Percentiles rank a stretch among this genome's conserved stretches.
Evolutionary conservation across 352 stramenopile genomes (phyloP).

Genomic region (Globisporangium heterothallicum): DNA sequence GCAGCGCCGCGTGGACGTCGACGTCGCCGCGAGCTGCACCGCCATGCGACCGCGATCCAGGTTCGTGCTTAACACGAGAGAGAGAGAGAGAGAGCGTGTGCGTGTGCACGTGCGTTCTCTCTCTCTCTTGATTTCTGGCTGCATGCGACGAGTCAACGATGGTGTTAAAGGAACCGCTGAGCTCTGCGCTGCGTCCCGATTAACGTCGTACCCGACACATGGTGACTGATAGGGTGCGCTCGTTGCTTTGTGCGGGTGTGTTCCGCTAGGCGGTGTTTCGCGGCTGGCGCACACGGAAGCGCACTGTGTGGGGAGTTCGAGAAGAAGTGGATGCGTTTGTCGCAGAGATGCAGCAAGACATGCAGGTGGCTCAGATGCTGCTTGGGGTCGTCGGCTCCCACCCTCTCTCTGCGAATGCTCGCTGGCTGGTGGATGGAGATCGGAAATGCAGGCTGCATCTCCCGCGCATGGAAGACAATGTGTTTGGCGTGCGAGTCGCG

Average conservation of each 20-base stretch:
- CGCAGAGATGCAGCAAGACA: constrained; percentile 26
- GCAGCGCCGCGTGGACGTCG: neutral
- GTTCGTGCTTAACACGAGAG: constrained; percentile 5
- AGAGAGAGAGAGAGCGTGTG: too few relatives aligned
- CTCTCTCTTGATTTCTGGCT: neutral
- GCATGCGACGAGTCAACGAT: neutral
- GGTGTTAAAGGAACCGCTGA: neutral
- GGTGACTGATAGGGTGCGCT: neutral
- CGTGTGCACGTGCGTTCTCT: neutral
- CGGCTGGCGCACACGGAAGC: constrained; percentile 40
- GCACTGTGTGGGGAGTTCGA: constrained; percentile 44
- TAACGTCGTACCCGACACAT: constrained; percentile 1
- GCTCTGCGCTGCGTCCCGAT: neutral
- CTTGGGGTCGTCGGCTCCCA: constrained; percentile 9
- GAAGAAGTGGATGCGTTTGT: constrained; percentile 37
- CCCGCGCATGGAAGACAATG: constrained; percentile 30
- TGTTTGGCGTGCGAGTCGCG: constrained; percentile 28
- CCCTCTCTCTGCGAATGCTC: constrained; percentile 5
- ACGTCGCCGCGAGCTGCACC: constrained; percentile 11
- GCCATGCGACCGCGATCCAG: constrained; percentile 23
- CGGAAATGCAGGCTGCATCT: constrained; percentile 27
- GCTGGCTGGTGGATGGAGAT: constrained; percentile 16
- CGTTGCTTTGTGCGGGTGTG: neutral
- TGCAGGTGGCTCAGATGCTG: constrained; percentile 30
- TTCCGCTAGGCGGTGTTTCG: constrained; percentile 36